These are phyloP conservation scores for Fusarium equiseti DNA, from an alignment of 2,329 filamentous ascomycete species.

Conservation along the genomic window DNA sequence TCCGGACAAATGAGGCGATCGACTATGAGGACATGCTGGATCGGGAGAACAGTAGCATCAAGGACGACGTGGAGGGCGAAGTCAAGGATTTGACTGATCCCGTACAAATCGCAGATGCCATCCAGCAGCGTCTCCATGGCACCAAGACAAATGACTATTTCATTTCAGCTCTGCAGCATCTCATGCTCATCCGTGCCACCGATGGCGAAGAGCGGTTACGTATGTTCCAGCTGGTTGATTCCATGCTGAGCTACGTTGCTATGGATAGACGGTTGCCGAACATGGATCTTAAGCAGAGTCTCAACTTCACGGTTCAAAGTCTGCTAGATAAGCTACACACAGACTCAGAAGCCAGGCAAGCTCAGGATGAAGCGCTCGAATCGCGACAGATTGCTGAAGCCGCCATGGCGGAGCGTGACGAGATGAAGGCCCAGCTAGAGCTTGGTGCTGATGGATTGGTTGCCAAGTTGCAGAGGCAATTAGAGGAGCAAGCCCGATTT, in stretches of 20 bases:
- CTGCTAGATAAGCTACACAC: slow-evolving; percentile 96
- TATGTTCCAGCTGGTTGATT: slow-evolving; percentile 97
- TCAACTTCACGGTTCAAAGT: slow-evolving; percentile 97
- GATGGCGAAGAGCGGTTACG: slow-evolving; percentile 91
- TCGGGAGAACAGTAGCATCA: slow-evolving; percentile 88
- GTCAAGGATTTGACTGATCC: slow-evolving; percentile 94
- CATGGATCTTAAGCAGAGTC: slow-evolving; percentile 96
- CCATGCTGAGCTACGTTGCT: slow-evolving; percentile 98
- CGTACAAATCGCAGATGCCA: slow-evolving; percentile 92
- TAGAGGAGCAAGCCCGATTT: slow-evolving; percentile 92
- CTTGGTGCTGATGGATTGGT: slow-evolving; percentile 94
- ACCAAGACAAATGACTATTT: slow-evolving; percentile 95
- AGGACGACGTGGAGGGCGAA: slow-evolving; percentile 87
- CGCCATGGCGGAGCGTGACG: slow-evolving; percentile 95
- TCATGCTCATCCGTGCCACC: slow-evolving; percentile 91
- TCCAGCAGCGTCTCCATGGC: slow-evolving; percentile 84
- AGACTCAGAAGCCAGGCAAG: slow-evolving; percentile 92
- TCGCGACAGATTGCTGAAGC: slow-evolving; percentile 93
- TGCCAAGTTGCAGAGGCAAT: slow-evolving; percentile 89
- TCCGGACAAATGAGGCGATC: slow-evolving; percentile 93
- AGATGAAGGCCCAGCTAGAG: slow-evolving; percentile 89
- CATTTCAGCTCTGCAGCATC: slow-evolving; percentile 91
- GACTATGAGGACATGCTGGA: slow-evolving; percentile 98
- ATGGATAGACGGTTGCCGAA: slow-evolving; percentile 97
- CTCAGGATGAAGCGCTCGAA: slow-evolving; percentile 90